Evolutionary conservation across 352 stramenopile genomes (phyloP).

Genomic region (Pythium brachiatum): DNA sequence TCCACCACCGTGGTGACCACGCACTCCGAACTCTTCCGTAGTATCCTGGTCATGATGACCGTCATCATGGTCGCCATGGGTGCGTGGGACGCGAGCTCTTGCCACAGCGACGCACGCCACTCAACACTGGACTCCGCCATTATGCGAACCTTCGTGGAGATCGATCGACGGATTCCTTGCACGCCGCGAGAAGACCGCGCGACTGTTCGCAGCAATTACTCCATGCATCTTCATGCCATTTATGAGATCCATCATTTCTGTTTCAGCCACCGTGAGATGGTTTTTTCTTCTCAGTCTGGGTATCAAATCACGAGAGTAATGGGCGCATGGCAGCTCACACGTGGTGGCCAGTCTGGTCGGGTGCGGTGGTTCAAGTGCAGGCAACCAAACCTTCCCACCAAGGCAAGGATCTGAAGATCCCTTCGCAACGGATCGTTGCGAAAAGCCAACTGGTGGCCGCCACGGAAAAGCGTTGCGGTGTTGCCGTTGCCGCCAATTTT

Average conservation of each 20-base stretch:
- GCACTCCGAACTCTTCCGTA: not conserved
- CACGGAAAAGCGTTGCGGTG: not conserved
- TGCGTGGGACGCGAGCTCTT: not conserved
- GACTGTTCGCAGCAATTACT: slow-evolving; percentile 1
- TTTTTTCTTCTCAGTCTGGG: no score
- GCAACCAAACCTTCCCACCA: not conserved
- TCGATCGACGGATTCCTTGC: slow-evolving; percentile 5
- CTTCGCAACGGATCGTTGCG: not conserved
- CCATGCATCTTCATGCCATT: not conserved
- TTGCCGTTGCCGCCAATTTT: not conserved
- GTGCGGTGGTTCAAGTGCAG: not conserved
- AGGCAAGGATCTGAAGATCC: not conserved
- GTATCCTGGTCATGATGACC: not conserved
- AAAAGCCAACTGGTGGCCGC: not conserved
- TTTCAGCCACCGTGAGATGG: no score
- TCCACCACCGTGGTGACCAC: no score
- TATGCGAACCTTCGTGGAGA: slow-evolving; percentile 15
- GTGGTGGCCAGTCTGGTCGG: not conserved
- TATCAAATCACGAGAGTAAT: no score
- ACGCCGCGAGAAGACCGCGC: slow-evolving; percentile 10
- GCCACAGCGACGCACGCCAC: not conserved
- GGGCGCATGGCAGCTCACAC: no score
- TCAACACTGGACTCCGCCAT: not conserved
- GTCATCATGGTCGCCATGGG: not conserved
- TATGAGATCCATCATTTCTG: not conserved